Base-by-base conservation (phyloP, 2,329 filamentous ascomycete species). In the Cyphellophora europaea region DNA sequence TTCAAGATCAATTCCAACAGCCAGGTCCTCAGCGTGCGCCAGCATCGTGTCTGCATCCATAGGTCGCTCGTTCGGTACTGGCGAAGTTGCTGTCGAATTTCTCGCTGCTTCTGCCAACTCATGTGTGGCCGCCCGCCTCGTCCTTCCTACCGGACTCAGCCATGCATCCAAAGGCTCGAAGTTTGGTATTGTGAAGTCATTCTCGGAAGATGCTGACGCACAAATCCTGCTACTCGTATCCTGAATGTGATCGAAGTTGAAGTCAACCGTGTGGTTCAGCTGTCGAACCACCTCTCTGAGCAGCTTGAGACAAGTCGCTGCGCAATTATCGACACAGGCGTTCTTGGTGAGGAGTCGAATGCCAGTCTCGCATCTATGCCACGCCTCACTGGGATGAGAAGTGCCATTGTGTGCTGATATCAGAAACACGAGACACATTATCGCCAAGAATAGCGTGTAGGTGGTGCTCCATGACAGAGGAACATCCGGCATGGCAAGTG, bases 401-500 rank as follows among this genome's bases (percentile, higher is more conserved):
- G 44, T 47, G 27, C 44, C 44, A 17, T 42, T 42, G 25, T 47
- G 44, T 6, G 43, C 34, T 18, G 44, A 40, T 12, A 47, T 43
- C 13, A 47, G 42, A 19, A 45, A 47, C 10, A 47, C 32, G 10
- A 47, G 38, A 18, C 35, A 44, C 21, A 43, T 35, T 10, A 47
- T 42, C 11, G 44, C 41, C n/a, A 41, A 37, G 31, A 41, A 43
- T 5, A 47, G 32, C 5, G 44, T 43, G 29, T 47, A 47, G 12
- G 40, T 40, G 30, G 30, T 40, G 14, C 23, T 43, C 44, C 42
- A 45, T 4, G 42, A 44, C 3, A 32, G 34, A 5, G 42, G 42
- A 27, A 30, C 21, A 10, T 41, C 28, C 16, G 40, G 27, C 8
- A 38, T 38, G 14, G 34, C 34, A 30, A 41, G 41, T 27, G 41